Conservation (phyloP, 2,329 filamentous ascomycete species). For the Cladophialophora bantiana region DNA sequence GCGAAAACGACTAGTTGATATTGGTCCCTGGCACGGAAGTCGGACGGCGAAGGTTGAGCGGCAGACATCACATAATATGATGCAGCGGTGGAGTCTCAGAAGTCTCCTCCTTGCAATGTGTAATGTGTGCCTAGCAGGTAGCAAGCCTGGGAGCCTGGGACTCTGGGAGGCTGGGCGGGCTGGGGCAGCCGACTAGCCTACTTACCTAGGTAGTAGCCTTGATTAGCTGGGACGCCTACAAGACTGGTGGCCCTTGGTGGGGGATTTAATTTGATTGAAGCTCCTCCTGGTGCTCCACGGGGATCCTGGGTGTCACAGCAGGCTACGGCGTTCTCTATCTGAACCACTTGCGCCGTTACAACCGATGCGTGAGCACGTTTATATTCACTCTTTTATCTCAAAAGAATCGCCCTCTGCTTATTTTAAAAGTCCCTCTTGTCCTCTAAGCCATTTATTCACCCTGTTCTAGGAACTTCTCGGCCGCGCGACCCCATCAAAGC, state of each 20-base stretch:
- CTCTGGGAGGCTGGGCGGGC: not conserved
- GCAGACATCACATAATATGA: slow-evolving; percentile 22
- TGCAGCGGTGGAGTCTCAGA: slow-evolving; percentile 11
- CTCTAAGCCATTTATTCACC: not conserved
- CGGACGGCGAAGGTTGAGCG: slow-evolving; percentile 10
- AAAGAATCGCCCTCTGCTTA: not conserved
- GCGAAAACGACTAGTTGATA: slow-evolving; percentile 2
- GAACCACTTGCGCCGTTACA: not conserved
- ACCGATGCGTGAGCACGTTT: too few relatives aligned
- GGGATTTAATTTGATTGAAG: slow-evolving; percentile 3
- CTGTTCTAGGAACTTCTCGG: not conserved
- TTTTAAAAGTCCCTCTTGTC: not conserved
- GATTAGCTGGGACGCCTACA: slow-evolving; percentile 5
- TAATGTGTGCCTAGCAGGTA: not conserved
- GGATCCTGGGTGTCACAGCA: not conserved
- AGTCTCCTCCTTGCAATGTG: too few relatives aligned
- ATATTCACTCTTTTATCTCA: too few relatives aligned
- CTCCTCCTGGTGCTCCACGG: not conserved
- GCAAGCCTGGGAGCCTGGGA: not conserved
- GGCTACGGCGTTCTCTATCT: not conserved
- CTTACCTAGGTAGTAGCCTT: too few relatives aligned
- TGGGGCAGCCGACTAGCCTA: not conserved
- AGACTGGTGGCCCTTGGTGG: not conserved
- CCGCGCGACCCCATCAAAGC: not conserved
- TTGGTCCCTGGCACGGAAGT: slow-evolving; percentile 1